Percentiles rank a stretch among this genome's conserved stretches.
These are phyloP conservation scores for Diutina mesorugosa DNA, from an alignment of 1,139 yeast species.

Conservation along the genomic window DNA sequence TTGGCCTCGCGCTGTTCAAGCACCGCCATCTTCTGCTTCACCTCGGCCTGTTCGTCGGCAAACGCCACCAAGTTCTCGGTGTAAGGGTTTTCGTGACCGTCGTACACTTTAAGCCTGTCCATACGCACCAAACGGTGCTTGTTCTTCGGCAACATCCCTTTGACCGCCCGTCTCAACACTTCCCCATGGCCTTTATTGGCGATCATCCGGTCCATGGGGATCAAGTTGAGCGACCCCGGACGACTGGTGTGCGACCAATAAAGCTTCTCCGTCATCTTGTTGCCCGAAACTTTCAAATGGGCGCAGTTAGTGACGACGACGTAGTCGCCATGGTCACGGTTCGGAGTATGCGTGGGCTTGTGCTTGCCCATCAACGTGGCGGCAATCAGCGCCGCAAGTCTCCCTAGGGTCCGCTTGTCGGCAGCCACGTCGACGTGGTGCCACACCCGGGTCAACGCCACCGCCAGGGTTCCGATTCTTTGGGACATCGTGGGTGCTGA, in stretches of 20 bases:
- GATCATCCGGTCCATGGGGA: constrained; percentile 69
- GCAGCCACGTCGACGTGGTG: constrained; percentile 87
- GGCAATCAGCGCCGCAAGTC: constrained; percentile 84
- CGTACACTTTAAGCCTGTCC: constrained; percentile 75
- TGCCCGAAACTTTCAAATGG: constrained; percentile 68
- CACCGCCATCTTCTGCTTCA: constrained; percentile 25
- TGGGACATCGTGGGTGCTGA: constrained; percentile 30
- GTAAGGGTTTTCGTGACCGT: constrained; percentile 84
- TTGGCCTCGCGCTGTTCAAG: constrained; percentile 25
- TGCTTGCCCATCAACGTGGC: constrained; percentile 87
- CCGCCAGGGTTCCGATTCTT: constrained; percentile 47
- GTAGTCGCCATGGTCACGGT: constrained; percentile 87
- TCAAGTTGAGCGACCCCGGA: constrained; percentile 80
- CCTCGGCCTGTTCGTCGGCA: constrained; percentile 64
- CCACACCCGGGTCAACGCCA: constrained; percentile 84
- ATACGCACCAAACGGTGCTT: constrained; percentile 66
- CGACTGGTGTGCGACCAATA: constrained; percentile 86
- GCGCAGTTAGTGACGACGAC: constrained; percentile 93
- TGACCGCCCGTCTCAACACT: constrained; percentile 71
- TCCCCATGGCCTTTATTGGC: constrained; percentile 81
- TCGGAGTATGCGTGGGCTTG: constrained; percentile 71
- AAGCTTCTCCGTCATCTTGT: constrained; percentile 68
- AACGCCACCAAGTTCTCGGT: constrained; percentile 71
- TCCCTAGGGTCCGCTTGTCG: constrained; percentile 79
- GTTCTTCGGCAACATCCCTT: constrained; percentile 93